A percentile compares a stretch with the other conserved stretches of the same genome.
These are phyloP conservation scores for Chimonanthus salicifolius DNA, from an alignment of 164 flowering plant species.

Conservation along the genomic window DNA sequence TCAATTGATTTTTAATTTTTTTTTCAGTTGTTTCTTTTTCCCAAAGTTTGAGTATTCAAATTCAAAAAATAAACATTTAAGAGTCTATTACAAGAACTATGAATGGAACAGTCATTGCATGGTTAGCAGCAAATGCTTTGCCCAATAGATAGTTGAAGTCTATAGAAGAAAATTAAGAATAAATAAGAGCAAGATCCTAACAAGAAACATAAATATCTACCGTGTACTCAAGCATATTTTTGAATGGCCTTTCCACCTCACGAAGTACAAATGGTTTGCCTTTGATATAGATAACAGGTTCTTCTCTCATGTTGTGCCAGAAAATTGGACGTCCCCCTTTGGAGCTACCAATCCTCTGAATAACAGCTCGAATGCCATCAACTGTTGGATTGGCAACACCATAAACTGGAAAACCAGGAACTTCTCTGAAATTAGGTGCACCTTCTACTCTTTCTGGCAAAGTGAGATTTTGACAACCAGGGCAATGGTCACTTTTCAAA, in stretches of 20 bases:
- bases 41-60: too few species aligned
- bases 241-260: too few species aligned
- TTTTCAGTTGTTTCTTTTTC: too few species aligned
- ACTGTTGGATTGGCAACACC: slow-evolving; percentile 97
- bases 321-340: too few species aligned
- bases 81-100: too few species aligned
- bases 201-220: not conserved
- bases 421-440: slow-evolving; percentile 93
- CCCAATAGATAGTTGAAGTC: not conserved
- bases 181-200: not conserved
- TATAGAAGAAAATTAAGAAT: not conserved
- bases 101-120: not conserved
- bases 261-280: too few species aligned
- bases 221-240: too few species aligned
- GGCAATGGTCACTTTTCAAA: slow-evolving; percentile 93
- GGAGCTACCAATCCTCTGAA: too few species aligned
- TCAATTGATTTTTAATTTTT: too few species aligned
- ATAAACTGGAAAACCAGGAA: slow-evolving; percentile 97
- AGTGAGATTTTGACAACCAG: slow-evolving; percentile 75
- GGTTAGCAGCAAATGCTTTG: not conserved
- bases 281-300: too few species aligned
- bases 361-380: too few species aligned
- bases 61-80: not conserved
- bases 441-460: slow-evolving; percentile 92
- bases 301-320: too few species aligned